phyloP scores from a whole-genome alignment of 371 early-diverging fungal genomes.

The Mucor mucedo region DNA sequence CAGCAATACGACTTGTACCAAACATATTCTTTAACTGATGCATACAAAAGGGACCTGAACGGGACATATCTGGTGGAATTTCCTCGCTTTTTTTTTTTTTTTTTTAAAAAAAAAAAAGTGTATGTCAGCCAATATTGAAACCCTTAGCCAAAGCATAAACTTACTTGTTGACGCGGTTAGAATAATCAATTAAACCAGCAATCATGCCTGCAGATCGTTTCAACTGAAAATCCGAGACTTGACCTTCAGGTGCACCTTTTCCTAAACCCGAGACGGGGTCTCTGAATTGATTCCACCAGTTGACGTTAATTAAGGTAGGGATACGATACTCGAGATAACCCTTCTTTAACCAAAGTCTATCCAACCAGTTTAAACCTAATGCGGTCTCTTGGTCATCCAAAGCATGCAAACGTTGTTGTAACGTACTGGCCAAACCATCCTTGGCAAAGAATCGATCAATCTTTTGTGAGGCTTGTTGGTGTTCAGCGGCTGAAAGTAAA shows the following conservation, averaged over 20 bases:
- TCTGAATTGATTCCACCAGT: conserved; percentile 83
- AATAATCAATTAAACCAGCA: conserved; percentile 71
- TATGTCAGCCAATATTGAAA: not conserved
- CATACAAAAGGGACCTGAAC: conserved; percentile 85
- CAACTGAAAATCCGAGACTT: conserved; percentile 74
- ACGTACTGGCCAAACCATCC: conserved; percentile 67
- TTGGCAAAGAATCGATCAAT: conserved; percentile 68
- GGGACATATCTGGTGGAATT: conserved; percentile 73
- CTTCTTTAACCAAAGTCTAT: conserved; percentile 83
- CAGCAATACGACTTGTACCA: conserved; percentile 82
- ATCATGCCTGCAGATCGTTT: conserved; percentile 78
- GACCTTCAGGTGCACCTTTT: conserved; percentile 52
- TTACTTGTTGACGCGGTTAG: conserved; percentile 74
- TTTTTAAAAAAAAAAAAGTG: too few relatives aligned
- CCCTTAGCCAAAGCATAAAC: not conserved
- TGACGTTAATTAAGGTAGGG: conserved; percentile 83
- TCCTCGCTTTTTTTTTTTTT: conserved; percentile 57
- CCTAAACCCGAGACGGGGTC: conserved; percentile 64
- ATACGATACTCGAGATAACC: conserved; percentile 92
- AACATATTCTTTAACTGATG: conserved; percentile 87
- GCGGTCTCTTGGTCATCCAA: conserved; percentile 57
- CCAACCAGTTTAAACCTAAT: conserved; percentile 78
- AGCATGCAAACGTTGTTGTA: conserved; percentile 79
- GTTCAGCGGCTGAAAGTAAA: conserved; percentile 59
- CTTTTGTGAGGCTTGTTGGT: conserved; percentile 53